Conservation (phyloP, 495 filamentous ascomycete genomes). For the Talaromyces ruber region DNA sequence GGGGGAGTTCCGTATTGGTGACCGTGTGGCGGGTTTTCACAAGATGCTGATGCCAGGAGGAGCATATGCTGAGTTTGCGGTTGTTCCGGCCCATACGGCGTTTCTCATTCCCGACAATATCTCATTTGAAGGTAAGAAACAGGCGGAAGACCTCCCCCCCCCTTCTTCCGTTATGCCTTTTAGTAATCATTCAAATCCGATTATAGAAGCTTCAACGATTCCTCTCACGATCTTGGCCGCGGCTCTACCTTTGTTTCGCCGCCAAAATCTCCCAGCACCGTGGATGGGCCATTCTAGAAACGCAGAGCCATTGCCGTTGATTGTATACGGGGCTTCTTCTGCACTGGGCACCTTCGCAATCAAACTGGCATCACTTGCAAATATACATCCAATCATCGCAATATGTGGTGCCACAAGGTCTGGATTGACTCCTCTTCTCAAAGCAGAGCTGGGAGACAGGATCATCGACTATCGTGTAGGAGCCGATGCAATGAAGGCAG, state of each 20-base stretch:
- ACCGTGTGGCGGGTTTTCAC: slow-evolving; percentile 66
- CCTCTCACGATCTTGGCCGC: slow-evolving; percentile 70
- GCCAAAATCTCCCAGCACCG: slow-evolving; percentile 53
- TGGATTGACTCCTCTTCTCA: slow-evolving; percentile 52
- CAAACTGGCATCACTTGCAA: slow-evolving; percentile 55
- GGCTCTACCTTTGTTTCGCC: slow-evolving; percentile 52
- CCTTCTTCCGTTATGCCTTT: neutral
- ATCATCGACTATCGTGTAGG: slow-evolving; percentile 61
- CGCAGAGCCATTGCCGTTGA: slow-evolving; percentile 37
- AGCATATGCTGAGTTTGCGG: slow-evolving; percentile 63
- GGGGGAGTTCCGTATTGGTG: slow-evolving; percentile 52
- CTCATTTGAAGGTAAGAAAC: slow-evolving; percentile 52
- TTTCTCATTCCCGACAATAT: slow-evolving; percentile 59
- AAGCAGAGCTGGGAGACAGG: slow-evolving; percentile 53
- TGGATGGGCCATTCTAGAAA: slow-evolving; percentile 38
- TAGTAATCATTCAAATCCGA: neutral
- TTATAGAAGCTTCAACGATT: slow-evolving; percentile 55
- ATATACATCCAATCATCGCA: slow-evolving; percentile 66
- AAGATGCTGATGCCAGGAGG: slow-evolving; percentile 47
- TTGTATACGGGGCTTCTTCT: slow-evolving; percentile 59
- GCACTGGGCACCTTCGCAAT: slow-evolving; percentile 63
- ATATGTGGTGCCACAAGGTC: slow-evolving; percentile 52
- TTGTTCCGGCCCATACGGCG: slow-evolving; percentile 55
- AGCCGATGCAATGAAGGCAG: slow-evolving; percentile 12
- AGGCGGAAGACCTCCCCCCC: neutral